phyloP scores from a whole-genome alignment of 768 basidiomycete species.

The Pholiota conissans region DNA sequence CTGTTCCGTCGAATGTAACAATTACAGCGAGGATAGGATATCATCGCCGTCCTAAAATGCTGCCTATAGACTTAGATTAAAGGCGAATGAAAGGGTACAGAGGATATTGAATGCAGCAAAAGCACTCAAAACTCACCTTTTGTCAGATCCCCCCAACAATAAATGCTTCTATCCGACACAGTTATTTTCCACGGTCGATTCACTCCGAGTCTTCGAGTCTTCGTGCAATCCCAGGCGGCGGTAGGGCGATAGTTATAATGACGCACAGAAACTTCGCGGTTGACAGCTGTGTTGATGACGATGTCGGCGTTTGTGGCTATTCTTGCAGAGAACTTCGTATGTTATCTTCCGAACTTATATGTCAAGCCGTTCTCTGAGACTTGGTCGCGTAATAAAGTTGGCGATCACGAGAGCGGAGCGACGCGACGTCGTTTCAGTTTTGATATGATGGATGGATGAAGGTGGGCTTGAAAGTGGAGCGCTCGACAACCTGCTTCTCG shows the following conservation, averaged over 20 bases:
- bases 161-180: neutral
- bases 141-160: neutral
- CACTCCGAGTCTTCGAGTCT: too few species aligned
- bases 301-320: neutral
- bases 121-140: neutral
- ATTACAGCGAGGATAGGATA: neutral
- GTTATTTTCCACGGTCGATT: neutral
- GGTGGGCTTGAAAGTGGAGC: neutral
- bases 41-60: neutral
- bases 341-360: neutral
- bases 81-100: too few species aligned
- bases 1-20: constrained; percentile 29
- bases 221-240: neutral
- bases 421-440: neutral
- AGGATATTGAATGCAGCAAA: too few species aligned
- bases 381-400: neutral
- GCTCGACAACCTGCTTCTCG: neutral
- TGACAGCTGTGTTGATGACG: neutral
- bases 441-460: neutral
- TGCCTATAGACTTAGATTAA: too few species aligned
- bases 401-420: neutral
- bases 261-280: neutral
- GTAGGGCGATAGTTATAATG: neutral
- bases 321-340: neutral
- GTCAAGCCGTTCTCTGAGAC: neutral